Evolutionary conservation across 2,329 filamentous ascomycete genomes (phyloP).

Genomic region (Penicillium digitatum): DNA sequence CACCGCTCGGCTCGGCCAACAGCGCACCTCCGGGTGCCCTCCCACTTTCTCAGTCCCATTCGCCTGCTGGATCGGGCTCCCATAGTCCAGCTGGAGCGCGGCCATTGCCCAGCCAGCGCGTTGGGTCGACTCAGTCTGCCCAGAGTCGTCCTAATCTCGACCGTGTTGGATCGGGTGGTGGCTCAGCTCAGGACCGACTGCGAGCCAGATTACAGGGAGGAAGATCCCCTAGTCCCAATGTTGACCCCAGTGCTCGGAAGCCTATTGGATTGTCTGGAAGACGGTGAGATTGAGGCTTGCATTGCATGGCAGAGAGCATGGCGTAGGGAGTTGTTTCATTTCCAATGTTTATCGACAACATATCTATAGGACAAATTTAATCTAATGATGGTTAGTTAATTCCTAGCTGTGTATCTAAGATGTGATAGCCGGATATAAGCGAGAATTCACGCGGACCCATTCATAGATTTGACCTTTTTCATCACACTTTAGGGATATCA

Average conservation of each 20-base stretch:
- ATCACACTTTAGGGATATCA: neutral
- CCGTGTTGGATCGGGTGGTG: conserved; percentile 24
- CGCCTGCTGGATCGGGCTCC: conserved; percentile 22
- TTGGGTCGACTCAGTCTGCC: conserved; percentile 67
- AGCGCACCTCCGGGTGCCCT: conserved; percentile 24
- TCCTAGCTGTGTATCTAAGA: neutral
- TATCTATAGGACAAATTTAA: neutral
- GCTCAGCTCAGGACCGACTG: conserved; percentile 71
- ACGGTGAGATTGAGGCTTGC: conserved; percentile 9
- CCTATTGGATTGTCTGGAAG: conserved; percentile 29
- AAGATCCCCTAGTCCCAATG: conserved; percentile 33
- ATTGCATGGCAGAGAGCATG: conserved; percentile 19
- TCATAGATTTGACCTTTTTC: no score
- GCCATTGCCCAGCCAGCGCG: conserved; percentile 67
- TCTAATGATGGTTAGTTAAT: neutral
- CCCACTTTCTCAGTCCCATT: conserved; percentile 23
- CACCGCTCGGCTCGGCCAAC: conserved; percentile 18
- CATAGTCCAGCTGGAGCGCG: conserved; percentile 43
- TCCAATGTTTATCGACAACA: conserved; percentile 5
- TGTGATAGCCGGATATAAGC: neutral
- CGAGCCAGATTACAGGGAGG: conserved; percentile 72
- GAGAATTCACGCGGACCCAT: neutral
- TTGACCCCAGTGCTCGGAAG: conserved; percentile 33
- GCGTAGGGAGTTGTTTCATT: conserved; percentile 16
- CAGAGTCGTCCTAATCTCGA: conserved; percentile 32